Percentiles rank a stretch among this genome's conserved stretches.
phyloP scores from a whole-genome alignment of 345 rosid species.

The Gossypium stocksii region DNA sequence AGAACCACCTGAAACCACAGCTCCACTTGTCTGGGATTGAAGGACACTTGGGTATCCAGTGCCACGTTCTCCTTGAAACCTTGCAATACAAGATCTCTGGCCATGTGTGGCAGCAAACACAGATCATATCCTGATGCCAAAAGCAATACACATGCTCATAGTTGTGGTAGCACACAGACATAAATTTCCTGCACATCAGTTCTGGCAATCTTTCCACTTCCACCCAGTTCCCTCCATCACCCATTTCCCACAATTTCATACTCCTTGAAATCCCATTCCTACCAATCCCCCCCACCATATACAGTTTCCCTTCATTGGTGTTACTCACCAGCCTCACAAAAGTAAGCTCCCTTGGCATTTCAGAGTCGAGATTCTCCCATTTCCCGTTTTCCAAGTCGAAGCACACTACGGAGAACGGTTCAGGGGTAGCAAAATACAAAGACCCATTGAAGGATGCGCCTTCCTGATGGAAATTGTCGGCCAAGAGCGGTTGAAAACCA shows the following conservation, averaged over 20 bases:
- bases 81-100: conserved; percentile 82
- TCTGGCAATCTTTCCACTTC: conserved; percentile 69
- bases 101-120: conserved; percentile 91
- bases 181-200: conserved; percentile 68
- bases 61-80: conserved; percentile 73
- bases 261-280: conserved; percentile 72
- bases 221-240: conserved; percentile 39
- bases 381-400: conserved; percentile 45
- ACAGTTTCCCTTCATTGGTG: conserved; percentile 39
- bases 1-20: conserved; percentile 92
- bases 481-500: conserved; percentile 36
- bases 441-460: conserved; percentile 55
- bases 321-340: conserved; percentile 66
- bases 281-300: conserved; percentile 80
- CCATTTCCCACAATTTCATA: conserved; percentile 64
- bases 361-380: conserved; percentile 33
- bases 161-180: conserved; percentile 81
- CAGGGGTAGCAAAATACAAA: conserved; percentile 54
- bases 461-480: conserved; percentile 45
- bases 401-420: conserved; percentile 52
- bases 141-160: conserved; percentile 85
- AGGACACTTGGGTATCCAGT: conserved; percentile 85
- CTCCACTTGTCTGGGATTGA: conserved; percentile 83
- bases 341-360: conserved; percentile 47
- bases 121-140: conserved; percentile 79